These are phyloP conservation scores for Ogataea ganodermae DNA, from an alignment of 805 yeast species.

Conservation along the genomic window DNA sequence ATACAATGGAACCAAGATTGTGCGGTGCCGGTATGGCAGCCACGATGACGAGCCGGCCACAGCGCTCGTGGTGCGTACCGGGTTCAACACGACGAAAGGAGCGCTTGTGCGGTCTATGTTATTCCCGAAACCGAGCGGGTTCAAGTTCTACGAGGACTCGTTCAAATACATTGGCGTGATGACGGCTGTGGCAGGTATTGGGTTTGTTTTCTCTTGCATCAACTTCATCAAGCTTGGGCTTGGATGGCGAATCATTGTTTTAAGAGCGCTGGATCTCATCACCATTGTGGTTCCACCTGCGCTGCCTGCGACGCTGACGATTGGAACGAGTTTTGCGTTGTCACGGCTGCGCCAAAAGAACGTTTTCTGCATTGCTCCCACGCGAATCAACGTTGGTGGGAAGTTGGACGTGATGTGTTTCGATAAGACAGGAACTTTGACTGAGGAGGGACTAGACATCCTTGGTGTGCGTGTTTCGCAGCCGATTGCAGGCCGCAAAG, in stretches of 20 bases:
- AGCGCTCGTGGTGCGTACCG: slow-evolving; percentile 86
- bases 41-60: slow-evolving; percentile 67
- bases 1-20: slow-evolving; percentile 86
- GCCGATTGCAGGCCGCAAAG: slow-evolving; percentile 33
- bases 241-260: slow-evolving; percentile 64
- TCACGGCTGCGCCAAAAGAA: slow-evolving; percentile 65
- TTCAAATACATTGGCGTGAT: slow-evolving; percentile 95
- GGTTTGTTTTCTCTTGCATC: slow-evolving; percentile 80
- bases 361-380: slow-evolving; percentile 91
- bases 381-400: slow-evolving; percentile 94
- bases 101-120: slow-evolving; percentile 92
- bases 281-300: slow-evolving; percentile 99
- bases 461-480: slow-evolving; percentile 50
- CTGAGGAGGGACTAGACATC: slow-evolving; percentile 95
- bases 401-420: slow-evolving; percentile 87
- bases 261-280: slow-evolving; percentile 89
- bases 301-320: slow-evolving; percentile 93
- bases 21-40: slow-evolving; percentile 73
- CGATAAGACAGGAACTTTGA: slow-evolving; percentile 96
- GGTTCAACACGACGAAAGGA: slow-evolving; percentile 95
- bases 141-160: slow-evolving; percentile 91
- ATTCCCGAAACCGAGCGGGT: slow-evolving; percentile 92
- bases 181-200: slow-evolving; percentile 81
- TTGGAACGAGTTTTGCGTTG: slow-evolving; percentile 93
- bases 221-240: slow-evolving; percentile 80